Evolutionary conservation across 2,329 filamentous ascomycete genomes (phyloP).

Genomic region (Exophiala viscosa): DNA sequence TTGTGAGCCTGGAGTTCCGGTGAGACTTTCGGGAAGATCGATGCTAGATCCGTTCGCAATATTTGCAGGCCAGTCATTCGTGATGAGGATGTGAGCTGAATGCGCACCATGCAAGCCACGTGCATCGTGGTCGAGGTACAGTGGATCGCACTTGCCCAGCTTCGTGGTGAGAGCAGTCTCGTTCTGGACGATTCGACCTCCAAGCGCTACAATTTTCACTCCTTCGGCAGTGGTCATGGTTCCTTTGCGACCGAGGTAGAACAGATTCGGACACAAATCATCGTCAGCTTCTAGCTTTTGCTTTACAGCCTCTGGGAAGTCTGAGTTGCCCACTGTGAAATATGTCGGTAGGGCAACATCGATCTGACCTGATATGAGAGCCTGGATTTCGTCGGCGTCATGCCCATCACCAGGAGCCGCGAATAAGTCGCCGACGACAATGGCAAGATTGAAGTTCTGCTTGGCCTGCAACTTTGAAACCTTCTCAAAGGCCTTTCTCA

Average conservation of each 20-base stretch:
- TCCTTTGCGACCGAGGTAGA: slow-evolving; percentile 82
- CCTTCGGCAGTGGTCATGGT: slow-evolving; percentile 87
- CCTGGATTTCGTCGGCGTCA: slow-evolving; percentile 53
- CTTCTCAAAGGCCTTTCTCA: slow-evolving; percentile 74
- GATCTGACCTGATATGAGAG: slow-evolving; percentile 69
- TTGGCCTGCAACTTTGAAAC: slow-evolving; percentile 76
- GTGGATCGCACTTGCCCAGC: slow-evolving; percentile 70
- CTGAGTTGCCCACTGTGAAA: slow-evolving; percentile 72
- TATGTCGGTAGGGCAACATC: slow-evolving; percentile 78
- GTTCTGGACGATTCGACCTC: slow-evolving; percentile 62
- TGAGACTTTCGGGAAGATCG: slow-evolving; percentile 49
- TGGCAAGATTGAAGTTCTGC: slow-evolving; percentile 80
- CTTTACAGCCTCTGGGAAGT: slow-evolving; percentile 68
- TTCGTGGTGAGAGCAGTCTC: slow-evolving; percentile 60
- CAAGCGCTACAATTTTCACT: slow-evolving; percentile 79
- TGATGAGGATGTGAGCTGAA: slow-evolving; percentile 80
- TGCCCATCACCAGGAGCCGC: slow-evolving; percentile 41
- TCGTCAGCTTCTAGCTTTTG: slow-evolving; percentile 70
- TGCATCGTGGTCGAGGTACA: slow-evolving; percentile 73
- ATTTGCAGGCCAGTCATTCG: slow-evolving; percentile 75
- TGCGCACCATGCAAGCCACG: slow-evolving; percentile 72
- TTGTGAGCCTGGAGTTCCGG: slow-evolving; percentile 54
- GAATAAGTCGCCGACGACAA: slow-evolving; percentile 83
- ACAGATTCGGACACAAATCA: slow-evolving; percentile 83
- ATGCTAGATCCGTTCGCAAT: slow-evolving; percentile 68